Evolutionary conservation across 1,284 basidiomycete genomes (phyloP), one percentile per base, ranked within the genome.

Genomic region (Polyporus tsugae): DNA sequence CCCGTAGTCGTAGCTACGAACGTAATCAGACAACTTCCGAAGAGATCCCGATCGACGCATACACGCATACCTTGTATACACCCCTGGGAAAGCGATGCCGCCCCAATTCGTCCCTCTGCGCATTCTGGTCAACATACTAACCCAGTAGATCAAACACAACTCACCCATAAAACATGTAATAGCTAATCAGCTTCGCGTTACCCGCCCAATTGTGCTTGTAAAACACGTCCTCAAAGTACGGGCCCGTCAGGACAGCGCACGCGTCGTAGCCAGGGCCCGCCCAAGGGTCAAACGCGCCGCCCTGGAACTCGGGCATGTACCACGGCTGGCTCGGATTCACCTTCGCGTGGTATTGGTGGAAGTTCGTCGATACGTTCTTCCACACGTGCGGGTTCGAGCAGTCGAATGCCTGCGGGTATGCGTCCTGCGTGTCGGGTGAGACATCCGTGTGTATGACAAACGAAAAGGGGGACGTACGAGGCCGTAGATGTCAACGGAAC

Each of bases 101-200:
- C 91, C 92, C 93, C 93, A 94, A 10, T 89, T 92, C 1, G 92
- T 94, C 44, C 92, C 92, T n/a, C 92, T 93, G 10, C 1, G 25
- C 35, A 3, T 33, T 25, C 41, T 15, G 41, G 15, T 55, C 29
- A 25, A 17, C 33, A 15, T 6, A 25, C 33, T 6, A 15, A 29
- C 15, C 29, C 19, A 6, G 15, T 15, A 35, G 4, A n/a, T 35
- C 19, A 36, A 25, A 33, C 15, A 3, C 7, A 5, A 41, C 67
- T 1, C 22, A 91, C 91, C 91, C 91, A 72, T 89, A 93, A 65
- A 92, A 74, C 92, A 94, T 94, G 78, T 94, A 94, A 74, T 91
- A 92, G 73, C 86, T 93, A 64, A 93, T 87, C 64, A 94, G 72
- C 75, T 94, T 93, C 11, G 87, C 91, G 77, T 94, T 94, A 55